phyloP scores from a whole-genome alignment of 352 stramenopile genomes.

The Pythium angustatum region DNA sequence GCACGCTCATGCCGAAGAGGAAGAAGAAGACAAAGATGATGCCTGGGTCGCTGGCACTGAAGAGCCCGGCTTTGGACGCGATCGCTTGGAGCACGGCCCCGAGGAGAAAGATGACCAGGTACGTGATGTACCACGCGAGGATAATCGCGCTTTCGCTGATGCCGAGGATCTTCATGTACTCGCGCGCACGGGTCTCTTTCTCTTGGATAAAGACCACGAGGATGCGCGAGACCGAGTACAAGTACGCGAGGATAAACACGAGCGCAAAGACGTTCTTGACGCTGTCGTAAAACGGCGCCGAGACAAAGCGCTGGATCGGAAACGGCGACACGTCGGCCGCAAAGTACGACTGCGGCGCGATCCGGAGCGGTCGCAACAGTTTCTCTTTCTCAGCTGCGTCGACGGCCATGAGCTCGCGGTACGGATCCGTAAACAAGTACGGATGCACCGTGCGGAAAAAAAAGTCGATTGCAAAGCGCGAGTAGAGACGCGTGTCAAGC shows the following conservation, averaged over 20 bases:
- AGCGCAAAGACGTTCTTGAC: conserved; percentile 80
- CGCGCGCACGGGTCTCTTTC: conserved; percentile 89
- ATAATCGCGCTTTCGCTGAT: conserved; percentile 71
- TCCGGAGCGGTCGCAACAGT: conserved; percentile 47
- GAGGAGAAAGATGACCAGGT: conserved; percentile 76
- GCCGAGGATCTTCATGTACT: conserved; percentile 94
- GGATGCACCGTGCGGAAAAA: conserved; percentile 35
- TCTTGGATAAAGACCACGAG: conserved; percentile 91
- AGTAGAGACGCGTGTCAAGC: conserved; percentile 33
- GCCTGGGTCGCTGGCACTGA: conserved; percentile 45
- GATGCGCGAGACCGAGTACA: conserved; percentile 88
- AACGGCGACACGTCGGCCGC: conserved; percentile 47
- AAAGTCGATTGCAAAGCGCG: conserved; percentile 37
- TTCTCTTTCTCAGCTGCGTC: conserved; percentile 30
- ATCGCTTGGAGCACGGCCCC: conserved; percentile 65
- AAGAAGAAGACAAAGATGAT: conserved; percentile 78
- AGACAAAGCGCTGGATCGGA: conserved; percentile 50
- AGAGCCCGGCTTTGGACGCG: conserved; percentile 46
- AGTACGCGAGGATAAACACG: conserved; percentile 90
- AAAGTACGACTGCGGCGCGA: conserved; percentile 57
- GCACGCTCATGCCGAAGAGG: conserved; percentile 60
- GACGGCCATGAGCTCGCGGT: conserved; percentile 9
- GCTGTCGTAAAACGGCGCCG: conserved; percentile 69
- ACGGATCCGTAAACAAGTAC: conserved; percentile 10
- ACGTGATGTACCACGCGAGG: conserved; percentile 82